These are phyloP conservation scores for Curvularia spicifera DNA, from an alignment of 2,329 filamentous ascomycete genomes.

Conservation along the genomic window DNA sequence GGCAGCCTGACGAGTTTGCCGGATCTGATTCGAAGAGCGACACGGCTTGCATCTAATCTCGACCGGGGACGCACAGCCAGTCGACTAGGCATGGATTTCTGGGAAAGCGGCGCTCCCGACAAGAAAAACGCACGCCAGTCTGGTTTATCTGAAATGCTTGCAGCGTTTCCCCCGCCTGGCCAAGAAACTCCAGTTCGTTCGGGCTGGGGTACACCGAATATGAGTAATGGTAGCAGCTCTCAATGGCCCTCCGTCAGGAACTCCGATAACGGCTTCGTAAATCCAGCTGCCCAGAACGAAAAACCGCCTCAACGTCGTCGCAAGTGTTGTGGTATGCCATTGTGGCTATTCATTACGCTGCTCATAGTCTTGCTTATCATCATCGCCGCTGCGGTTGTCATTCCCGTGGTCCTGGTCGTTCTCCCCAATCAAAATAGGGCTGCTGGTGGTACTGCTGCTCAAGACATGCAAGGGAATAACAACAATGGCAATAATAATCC, in stretches of 20 bases:
- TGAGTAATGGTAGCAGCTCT: slow-evolving; percentile 28
- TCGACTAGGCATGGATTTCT: slow-evolving; percentile 60
- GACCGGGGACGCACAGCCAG: slow-evolving; percentile 78
- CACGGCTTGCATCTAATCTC: slow-evolving; percentile 82
- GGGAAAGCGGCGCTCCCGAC: slow-evolving; percentile 46
- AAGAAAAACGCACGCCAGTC: slow-evolving; percentile 52
- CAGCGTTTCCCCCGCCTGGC: slow-evolving; percentile 67
- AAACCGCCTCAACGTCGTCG: slow-evolving; percentile 60
- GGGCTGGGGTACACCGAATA: slow-evolving; percentile 42
- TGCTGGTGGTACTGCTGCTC: slow-evolving; percentile 22
- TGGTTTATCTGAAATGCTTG: slow-evolving; percentile 68
- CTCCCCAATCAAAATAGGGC: slow-evolving; percentile 58
- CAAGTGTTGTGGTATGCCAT: slow-evolving; percentile 81
- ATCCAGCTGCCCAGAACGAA: slow-evolving; percentile 23
- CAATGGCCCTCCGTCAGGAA: slow-evolving; percentile 39
- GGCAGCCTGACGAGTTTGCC: slow-evolving; percentile 91
- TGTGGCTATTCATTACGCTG: slow-evolving; percentile 76
- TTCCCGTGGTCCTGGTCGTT: slow-evolving; percentile 72
- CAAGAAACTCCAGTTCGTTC: slow-evolving; percentile 51
- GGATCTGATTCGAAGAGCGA: slow-evolving; percentile 88
- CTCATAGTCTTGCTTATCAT: slow-evolving; percentile 72
- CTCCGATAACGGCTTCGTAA: slow-evolving; percentile 1
- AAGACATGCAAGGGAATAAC: slow-evolving; percentile 25
- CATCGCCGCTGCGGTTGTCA: slow-evolving; percentile 79
- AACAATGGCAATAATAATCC: slow-evolving; percentile 31